phyloP scores from a whole-genome alignment of 306 rosid genomes.

The Begonia masoniana region DNA sequence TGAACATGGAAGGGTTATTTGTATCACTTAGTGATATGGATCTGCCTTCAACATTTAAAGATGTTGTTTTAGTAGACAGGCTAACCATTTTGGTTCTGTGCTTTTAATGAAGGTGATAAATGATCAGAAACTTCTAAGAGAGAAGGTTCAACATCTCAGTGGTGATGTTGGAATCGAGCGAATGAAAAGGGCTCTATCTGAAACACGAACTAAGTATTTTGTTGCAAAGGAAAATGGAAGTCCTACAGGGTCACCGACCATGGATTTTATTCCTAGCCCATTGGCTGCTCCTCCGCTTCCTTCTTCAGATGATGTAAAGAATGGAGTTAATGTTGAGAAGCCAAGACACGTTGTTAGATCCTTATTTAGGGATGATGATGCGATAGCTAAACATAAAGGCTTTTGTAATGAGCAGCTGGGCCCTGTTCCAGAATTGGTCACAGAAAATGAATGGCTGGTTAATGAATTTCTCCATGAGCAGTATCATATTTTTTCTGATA shows the following conservation, averaged over 20 bases:
- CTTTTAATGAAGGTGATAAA: conserved; percentile 42
- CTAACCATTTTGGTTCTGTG: conserved; percentile 5
- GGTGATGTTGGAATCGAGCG: conserved; percentile 89
- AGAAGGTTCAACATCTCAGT: conserved; percentile 68
- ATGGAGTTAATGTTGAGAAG: conserved; percentile 16
- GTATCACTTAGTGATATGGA: no score
- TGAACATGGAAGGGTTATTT: no score
- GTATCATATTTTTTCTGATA: conserved; percentile 28
- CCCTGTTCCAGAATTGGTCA: conserved; percentile 25
- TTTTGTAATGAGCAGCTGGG: conserved; percentile 24
- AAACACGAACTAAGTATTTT: conserved; percentile 65
- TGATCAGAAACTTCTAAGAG: conserved; percentile 72
- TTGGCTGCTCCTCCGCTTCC: conserved; percentile 15
- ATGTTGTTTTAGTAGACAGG: no score
- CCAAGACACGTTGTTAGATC: conserved; percentile 59
- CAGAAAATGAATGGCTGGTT: conserved; percentile 66
- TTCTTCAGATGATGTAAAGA: conserved; percentile 26
- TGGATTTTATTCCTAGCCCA: conserved; percentile 25
- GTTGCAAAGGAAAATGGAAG: conserved; percentile 41
- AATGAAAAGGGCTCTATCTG: conserved; percentile 69
- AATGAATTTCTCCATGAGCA: conserved; percentile 75
- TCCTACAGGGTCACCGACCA: conserved; percentile 20
- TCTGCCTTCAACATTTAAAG: no score
- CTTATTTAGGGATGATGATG: conserved; percentile 49
- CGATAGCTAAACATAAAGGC: conserved; percentile 15